These are phyloP conservation scores for Coemansia sp. DNA, from an alignment of 192 early-diverging fungal species.

Conservation along the genomic window DNA sequence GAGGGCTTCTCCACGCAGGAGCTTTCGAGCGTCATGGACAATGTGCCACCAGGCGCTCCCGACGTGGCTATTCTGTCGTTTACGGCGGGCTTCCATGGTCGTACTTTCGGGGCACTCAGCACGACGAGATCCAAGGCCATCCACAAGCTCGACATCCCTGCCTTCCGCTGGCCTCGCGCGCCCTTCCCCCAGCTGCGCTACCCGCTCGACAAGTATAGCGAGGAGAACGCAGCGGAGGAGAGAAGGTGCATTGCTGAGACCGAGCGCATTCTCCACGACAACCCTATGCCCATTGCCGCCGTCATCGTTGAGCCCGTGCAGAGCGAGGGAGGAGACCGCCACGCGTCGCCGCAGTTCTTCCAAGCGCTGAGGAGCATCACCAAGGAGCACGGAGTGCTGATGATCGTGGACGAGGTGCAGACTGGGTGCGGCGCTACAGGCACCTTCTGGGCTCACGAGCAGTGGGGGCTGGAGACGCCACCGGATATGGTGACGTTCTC, in stretches of 20 bases:
- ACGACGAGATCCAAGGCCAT: constrained; percentile 67
- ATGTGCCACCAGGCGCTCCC: constrained; percentile 62
- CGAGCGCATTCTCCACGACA: constrained; percentile 52
- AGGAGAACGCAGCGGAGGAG: constrained; percentile 62
- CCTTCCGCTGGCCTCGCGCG: constrained; percentile 64
- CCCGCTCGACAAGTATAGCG: constrained; percentile 59
- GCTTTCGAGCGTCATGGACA: constrained; percentile 61
- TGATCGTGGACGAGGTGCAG: constrained; percentile 82
- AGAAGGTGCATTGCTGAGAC: constrained; percentile 55
- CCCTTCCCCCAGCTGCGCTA: constrained; percentile 68
- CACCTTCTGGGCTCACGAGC: constrained; percentile 74
- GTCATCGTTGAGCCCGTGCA: constrained; percentile 72
- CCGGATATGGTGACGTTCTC: constrained; percentile 78
- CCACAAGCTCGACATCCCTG: constrained; percentile 74
- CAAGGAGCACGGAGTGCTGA: constrained; percentile 55
- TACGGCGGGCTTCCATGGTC: constrained; percentile 62
- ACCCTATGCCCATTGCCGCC: constrained; percentile 59
- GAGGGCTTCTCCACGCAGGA: constrained; percentile 40
- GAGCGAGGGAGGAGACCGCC: constrained; percentile 69
- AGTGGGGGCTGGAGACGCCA: constrained; percentile 62
- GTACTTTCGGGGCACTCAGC: constrained; percentile 67
- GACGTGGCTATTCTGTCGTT: constrained; percentile 68
- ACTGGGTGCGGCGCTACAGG: constrained; percentile 73
- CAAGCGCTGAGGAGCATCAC: constrained; percentile 60
- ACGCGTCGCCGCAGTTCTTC: constrained; percentile 67